Evolutionary conservation across 768 basidiomycete genomes (phyloP), one percentile per base, ranked within the genome.

Genomic region (Lentinula aciculospora): DNA sequence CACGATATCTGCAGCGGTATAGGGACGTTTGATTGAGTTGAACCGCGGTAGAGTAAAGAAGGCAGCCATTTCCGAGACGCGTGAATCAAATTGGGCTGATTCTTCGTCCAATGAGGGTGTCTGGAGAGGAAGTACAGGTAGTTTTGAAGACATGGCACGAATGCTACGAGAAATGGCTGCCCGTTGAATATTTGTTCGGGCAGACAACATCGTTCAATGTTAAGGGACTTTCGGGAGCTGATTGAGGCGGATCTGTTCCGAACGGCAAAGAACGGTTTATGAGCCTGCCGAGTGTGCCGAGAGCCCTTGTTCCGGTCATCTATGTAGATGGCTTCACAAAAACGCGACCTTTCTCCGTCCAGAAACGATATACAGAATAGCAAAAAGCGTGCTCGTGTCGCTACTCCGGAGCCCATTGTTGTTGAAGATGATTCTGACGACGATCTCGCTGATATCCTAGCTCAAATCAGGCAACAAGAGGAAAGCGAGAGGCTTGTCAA

Each of bases 21-120:
- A 98, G 0, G 94, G 86, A 12, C 95, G 81, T 65, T 84, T 85
- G 56, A 91, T 81, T 58, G 73, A 73, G 25, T 77, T 72, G 68
- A 93, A 97, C 17, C 94, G 84, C 17, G 92, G 83, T 21, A 78
- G 80, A 28, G 76, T 67, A 69, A 94, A 94, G 81, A 92, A 98
- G 2, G 78, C 73, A 17, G 82, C 71, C 74, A 92, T 79, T 44
- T 81, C 81, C 13, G 76, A 71, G n/a, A 83, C 79, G 13, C 90
- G 83, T 21, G 76, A 76, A 17, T 82, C 73, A 66, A 90, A 88
- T 57, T 78, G 74, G 19, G 76, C 72, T 2, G 74, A 65, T 70
- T 93, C 91, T 39, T 80, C 80, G 27, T 79, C 74, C 1, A 72
- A 62, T 9, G 85, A 76, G 2, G 84, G 89, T 1, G 83, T 79